These are phyloP conservation scores for Syncephalastrum racemosum DNA, from an alignment of 371 early-diverging fungal species.

Conservation along the genomic window DNA sequence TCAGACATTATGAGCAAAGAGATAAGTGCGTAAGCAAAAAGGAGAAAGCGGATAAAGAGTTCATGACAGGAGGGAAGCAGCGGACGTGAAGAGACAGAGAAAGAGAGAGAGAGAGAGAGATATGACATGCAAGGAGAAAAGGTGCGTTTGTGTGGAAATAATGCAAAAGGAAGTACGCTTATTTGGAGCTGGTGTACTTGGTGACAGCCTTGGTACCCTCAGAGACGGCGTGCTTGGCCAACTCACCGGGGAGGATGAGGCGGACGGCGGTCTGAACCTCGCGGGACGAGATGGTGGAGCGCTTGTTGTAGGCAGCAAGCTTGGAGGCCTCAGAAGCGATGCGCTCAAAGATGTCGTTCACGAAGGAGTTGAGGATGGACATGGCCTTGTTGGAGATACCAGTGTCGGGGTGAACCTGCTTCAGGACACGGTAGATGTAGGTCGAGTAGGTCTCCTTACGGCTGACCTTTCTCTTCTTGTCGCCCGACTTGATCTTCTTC, in stretches of 20 bases:
- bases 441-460: conserved; percentile 88
- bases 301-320: conserved; percentile 92
- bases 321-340: conserved; percentile 85
- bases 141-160: no score
- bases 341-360: conserved; percentile 96
- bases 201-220: conserved; percentile 97
- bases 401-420: conserved; percentile 94
- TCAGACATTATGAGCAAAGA: no score
- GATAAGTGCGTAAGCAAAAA: no score
- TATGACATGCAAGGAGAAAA: no score
- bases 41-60: no score
- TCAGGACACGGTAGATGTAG: conserved; percentile 92
- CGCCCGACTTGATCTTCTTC: conserved; percentile 61
- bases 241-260: conserved; percentile 92
- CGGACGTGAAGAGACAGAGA: no score
- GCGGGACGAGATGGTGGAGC: conserved; percentile 92
- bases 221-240: conserved; percentile 97
- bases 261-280: conserved; percentile 96
- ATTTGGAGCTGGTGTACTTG: conserved; percentile 89
- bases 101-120: no score
- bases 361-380: conserved; percentile 98
- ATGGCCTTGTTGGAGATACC: conserved; percentile 99
- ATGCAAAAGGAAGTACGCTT: conserved; percentile 17
- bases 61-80: no score
- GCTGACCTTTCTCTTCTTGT: conserved; percentile 54